phyloP scores from a whole-genome alignment of 2,329 filamentous ascomycete species.

The Colletotrichum sp. region DNA sequence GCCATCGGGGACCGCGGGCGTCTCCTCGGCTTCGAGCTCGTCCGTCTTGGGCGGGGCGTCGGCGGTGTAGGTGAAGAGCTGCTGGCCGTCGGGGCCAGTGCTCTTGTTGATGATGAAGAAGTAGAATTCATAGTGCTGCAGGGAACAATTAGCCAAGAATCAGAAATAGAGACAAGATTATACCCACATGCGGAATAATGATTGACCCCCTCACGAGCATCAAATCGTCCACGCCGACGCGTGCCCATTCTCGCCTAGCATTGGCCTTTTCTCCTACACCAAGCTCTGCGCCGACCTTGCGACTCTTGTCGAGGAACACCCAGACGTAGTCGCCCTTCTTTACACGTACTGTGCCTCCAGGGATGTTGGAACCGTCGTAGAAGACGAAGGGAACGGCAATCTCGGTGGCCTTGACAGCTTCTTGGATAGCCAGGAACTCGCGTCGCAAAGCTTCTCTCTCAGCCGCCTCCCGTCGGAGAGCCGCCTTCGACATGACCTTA shows the following conservation, averaged over 20 bases:
- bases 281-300: slow-evolving; percentile 86
- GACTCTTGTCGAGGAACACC: slow-evolving; percentile 90
- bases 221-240: slow-evolving; percentile 92
- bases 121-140: slow-evolving; percentile 94
- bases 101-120: slow-evolving; percentile 94
- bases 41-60: slow-evolving; percentile 43
- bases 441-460: slow-evolving; percentile 79
- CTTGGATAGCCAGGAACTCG: slow-evolving; percentile 84
- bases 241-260: slow-evolving; percentile 83
- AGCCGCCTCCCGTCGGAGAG: slow-evolving; percentile 78
- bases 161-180: neutral
- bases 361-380: slow-evolving; percentile 91
- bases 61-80: slow-evolving; percentile 77
- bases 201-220: slow-evolving; percentile 90
- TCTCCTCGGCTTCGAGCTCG: slow-evolving; percentile 18
- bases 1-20: slow-evolving; percentile 30
- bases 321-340: slow-evolving; percentile 94
- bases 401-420: slow-evolving; percentile 86
- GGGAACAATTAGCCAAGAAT: slow-evolving; percentile 23
- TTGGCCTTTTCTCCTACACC: slow-evolving; percentile 74
- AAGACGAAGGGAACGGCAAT: slow-evolving; percentile 95
- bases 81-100: slow-evolving; percentile 71
- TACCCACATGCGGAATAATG: slow-evolving; percentile 90
- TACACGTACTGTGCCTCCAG: slow-evolving; percentile 81
- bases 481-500: slow-evolving; percentile 73